phyloP scores from a whole-genome alignment of 495 filamentous ascomycete species.

The Penicillium cataractarum region DNA sequence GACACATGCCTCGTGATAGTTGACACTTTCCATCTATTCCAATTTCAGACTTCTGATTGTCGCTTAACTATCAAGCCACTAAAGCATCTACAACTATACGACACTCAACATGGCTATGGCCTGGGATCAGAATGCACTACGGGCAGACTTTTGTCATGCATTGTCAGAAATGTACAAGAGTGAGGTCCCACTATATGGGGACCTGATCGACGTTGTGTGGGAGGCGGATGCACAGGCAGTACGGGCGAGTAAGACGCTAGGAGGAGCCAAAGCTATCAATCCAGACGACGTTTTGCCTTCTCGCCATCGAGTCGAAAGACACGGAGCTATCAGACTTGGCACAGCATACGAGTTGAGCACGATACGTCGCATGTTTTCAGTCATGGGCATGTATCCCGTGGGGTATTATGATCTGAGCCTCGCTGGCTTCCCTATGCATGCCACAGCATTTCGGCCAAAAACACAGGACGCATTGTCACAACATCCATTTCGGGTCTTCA shows the following conservation, averaged over 20 bases:
- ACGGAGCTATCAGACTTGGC: slow-evolving; percentile 49
- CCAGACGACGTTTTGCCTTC: slow-evolving; percentile 34
- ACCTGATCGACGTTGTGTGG: slow-evolving; percentile 39
- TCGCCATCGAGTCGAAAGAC: slow-evolving; percentile 43
- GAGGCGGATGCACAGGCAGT: slow-evolving; percentile 35
- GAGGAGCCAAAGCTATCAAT: slow-evolving; percentile 14
- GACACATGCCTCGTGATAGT: too few relatives aligned
- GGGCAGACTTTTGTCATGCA: slow-evolving; percentile 38
- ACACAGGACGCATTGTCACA: slow-evolving; percentile 27
- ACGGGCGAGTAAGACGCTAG: slow-evolving; percentile 15
- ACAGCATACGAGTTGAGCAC: slow-evolving; percentile 41
- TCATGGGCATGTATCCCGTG: slow-evolving; percentile 48
- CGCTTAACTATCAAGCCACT: not conserved
- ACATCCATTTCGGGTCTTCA: slow-evolving; percentile 50
- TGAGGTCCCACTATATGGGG: slow-evolving; percentile 46
- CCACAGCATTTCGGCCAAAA: slow-evolving; percentile 44
- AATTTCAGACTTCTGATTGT: too few relatives aligned
- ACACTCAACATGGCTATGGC: slow-evolving; percentile 17
- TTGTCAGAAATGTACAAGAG: slow-evolving; percentile 46
- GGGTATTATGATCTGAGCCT: slow-evolving; percentile 49
- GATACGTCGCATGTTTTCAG: slow-evolving; percentile 42
- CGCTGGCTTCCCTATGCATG: slow-evolving; percentile 49
- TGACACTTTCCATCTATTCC: too few relatives aligned
- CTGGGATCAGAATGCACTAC: slow-evolving; percentile 32
- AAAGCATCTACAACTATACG: not conserved